Percentiles rank a stretch among this genome's conserved stretches.
These are phyloP conservation scores for Hemileccinum impolitum DNA, from an alignment of 768 basidiomycete genomes.

Conservation along the genomic window DNA sequence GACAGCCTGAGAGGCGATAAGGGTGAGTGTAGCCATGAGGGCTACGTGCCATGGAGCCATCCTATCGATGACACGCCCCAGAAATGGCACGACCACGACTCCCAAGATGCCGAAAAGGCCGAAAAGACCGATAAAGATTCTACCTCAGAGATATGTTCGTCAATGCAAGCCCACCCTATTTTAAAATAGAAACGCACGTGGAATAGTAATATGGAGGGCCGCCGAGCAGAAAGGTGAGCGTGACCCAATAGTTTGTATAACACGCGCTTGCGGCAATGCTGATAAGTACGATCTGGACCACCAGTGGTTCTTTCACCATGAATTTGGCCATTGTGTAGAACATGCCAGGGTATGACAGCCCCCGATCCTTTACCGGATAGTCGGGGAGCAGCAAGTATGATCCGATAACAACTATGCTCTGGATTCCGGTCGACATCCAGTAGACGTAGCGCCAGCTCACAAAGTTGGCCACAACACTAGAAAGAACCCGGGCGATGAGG, in stretches of 20 bases:
- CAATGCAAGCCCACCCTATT: not conserved
- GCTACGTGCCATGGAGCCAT: constrained; percentile 74
- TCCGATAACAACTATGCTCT: constrained; percentile 50
- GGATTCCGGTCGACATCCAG: constrained; percentile 69
- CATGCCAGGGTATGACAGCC: constrained; percentile 61
- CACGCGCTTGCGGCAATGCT: constrained; percentile 55
- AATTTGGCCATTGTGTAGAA: constrained; percentile 72
- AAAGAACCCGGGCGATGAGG: constrained; percentile 66
- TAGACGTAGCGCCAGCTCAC: constrained; percentile 69
- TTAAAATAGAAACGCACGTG: constrained; percentile 38
- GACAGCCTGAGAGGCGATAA: constrained; percentile 51
- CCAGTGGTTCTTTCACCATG: constrained; percentile 67
- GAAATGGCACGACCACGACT: constrained; percentile 62
- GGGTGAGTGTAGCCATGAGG: constrained; percentile 45
- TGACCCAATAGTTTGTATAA: constrained; percentile 62
- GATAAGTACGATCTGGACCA: constrained; percentile 64
- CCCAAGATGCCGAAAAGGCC: constrained; percentile 68
- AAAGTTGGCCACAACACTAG: constrained; percentile 70
- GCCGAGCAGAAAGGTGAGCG: constrained; percentile 74
- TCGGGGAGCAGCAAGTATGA: constrained; percentile 68
- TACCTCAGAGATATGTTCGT: not conserved
- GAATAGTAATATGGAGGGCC: constrained; percentile 71
- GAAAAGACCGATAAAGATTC: constrained; percentile 62
- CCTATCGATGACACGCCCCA: constrained; percentile 62
- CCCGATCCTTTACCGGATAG: constrained; percentile 68